Evolutionary conservation across 192 early-diverging fungal genomes (phyloP).

Genomic region (Oehlia diaphana): DNA sequence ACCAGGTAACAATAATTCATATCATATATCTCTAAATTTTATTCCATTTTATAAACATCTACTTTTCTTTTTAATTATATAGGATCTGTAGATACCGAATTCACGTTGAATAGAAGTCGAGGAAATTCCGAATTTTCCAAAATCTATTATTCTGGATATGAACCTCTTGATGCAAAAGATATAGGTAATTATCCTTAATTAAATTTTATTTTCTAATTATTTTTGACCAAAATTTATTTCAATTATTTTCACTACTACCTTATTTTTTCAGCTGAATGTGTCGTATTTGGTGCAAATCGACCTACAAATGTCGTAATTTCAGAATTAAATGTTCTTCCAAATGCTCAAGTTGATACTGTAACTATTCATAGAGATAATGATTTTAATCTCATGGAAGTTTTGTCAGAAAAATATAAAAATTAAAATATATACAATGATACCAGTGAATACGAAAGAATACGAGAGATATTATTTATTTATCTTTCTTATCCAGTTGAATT

Average conservation of each 20-base stretch:
- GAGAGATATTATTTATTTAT: background rate
- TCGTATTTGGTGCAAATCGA: slow-evolving; percentile 78
- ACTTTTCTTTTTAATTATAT: background rate
- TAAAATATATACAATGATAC: background rate
- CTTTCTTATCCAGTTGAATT: background rate
- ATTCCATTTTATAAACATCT: background rate
- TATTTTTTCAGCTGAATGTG: slow-evolving; percentile 52
- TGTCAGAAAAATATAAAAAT: background rate
- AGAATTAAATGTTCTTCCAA: slow-evolving; percentile 51
- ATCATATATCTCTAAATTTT: background rate
- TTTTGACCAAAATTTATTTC: background rate
- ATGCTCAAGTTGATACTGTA: slow-evolving; percentile 33
- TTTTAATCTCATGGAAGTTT: background rate
- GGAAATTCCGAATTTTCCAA: background rate
- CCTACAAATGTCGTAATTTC: slow-evolving; percentile 76
- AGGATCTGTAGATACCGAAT: slow-evolving; percentile 22
- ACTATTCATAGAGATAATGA: background rate
- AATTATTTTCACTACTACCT: too few relatives aligned
- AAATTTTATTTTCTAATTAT: background rate
- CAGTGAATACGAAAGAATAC: too few relatives aligned
- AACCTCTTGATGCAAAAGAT: slow-evolving; percentile 21
- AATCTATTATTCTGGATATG: slow-evolving; percentile 20
- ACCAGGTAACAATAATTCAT: slow-evolving; percentile 19
- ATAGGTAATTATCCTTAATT: slow-evolving; percentile 8
- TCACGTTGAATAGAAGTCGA: background rate